Evolutionary conservation across 305 asterid genomes (phyloP).

Genomic region (Plantago lanceolata): DNA sequence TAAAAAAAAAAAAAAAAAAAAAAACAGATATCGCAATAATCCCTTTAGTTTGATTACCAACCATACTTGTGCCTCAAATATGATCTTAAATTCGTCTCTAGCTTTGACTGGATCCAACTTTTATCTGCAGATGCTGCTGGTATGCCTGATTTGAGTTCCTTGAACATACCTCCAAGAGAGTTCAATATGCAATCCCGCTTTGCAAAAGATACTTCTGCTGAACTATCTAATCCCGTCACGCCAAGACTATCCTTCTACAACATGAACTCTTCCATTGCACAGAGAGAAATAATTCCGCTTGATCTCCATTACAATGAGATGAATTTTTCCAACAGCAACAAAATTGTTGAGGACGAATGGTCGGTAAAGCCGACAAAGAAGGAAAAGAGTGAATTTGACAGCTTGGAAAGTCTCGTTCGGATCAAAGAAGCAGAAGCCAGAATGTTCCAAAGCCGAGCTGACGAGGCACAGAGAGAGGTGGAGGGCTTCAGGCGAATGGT

Average conservation of each 20-base stretch:
- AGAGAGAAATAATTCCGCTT: conserved; percentile 37
- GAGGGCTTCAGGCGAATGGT: conserved; percentile 58
- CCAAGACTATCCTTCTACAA: conserved; percentile 51
- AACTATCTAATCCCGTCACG: conserved; percentile 35
- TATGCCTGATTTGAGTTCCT: conserved; percentile 39
- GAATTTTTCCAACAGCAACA: conserved; percentile 23
- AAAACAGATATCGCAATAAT: too few species aligned
- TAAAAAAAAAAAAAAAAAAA: too few species aligned
- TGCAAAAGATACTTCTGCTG: conserved; percentile 36
- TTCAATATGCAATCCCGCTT: conserved; percentile 23
- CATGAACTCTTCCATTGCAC: conserved; percentile 48
- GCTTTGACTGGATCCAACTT: not conserved
- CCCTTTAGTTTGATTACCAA: not conserved
- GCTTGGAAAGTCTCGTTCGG: conserved; percentile 71
- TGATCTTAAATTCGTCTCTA: not conserved
- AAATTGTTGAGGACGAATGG: conserved; percentile 82
- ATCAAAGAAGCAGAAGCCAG: conserved; percentile 88
- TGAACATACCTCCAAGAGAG: conserved; percentile 20
- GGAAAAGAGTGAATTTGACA: conserved; percentile 49
- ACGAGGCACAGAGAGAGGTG: conserved; percentile 73
- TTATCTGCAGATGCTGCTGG: conserved; percentile 43
- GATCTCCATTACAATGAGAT: conserved; percentile 44
- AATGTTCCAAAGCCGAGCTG: conserved; percentile 83
- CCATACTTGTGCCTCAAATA: not conserved
- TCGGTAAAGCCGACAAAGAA: conserved; percentile 72